These are phyloP conservation scores for Puccinia horiana DNA, from an alignment of 1,284 basidiomycete genomes.

Conservation along the genomic window DNA sequence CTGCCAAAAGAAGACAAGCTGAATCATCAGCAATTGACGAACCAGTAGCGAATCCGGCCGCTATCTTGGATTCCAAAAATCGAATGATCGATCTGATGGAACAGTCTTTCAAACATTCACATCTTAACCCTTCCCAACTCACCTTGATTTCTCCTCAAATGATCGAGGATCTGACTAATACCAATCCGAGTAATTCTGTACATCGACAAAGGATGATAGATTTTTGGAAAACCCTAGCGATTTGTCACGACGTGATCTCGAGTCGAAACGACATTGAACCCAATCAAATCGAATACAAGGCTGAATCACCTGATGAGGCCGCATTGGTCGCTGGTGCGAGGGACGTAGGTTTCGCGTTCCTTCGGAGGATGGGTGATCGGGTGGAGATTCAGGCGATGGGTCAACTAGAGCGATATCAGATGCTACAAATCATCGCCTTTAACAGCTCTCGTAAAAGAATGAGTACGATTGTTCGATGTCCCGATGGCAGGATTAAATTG, in stretches of 20 bases:
- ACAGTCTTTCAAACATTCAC: slow-evolving; percentile 83
- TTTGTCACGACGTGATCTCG: slow-evolving; percentile 87
- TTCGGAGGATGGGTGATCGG: slow-evolving; percentile 71
- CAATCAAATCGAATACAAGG: slow-evolving; percentile 81
- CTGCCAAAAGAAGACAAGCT: slow-evolving; percentile 76
- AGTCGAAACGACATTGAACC: slow-evolving; percentile 67
- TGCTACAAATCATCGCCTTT: slow-evolving; percentile 84
- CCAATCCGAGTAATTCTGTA: slow-evolving; percentile 59
- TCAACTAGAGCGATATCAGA: slow-evolving; percentile 75
- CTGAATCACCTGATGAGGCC: slow-evolving; percentile 91
- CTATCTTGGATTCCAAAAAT: slow-evolving; percentile 70
- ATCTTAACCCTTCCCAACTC: slow-evolving; percentile 75
- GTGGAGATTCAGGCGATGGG: slow-evolving; percentile 91
- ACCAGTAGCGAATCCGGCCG: slow-evolving; percentile 61
- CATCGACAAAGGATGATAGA: slow-evolving; percentile 73
- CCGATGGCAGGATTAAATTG: slow-evolving; percentile 76
- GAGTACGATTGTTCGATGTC: slow-evolving; percentile 81
- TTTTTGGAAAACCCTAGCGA: slow-evolving; percentile 83
- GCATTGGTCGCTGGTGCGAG: slow-evolving; percentile 87
- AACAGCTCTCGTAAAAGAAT: slow-evolving; percentile 90
- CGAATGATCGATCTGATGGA: slow-evolving; percentile 77
- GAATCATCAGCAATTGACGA: slow-evolving; percentile 69
- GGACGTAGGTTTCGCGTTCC: slow-evolving; percentile 89
- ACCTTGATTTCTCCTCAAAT: slow-evolving; percentile 85
- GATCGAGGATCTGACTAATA: slow-evolving; percentile 72